These are phyloP conservation scores for Picea sitchensis DNA, from an alignment of 75 land plant species.

Conservation along the genomic window DNA sequence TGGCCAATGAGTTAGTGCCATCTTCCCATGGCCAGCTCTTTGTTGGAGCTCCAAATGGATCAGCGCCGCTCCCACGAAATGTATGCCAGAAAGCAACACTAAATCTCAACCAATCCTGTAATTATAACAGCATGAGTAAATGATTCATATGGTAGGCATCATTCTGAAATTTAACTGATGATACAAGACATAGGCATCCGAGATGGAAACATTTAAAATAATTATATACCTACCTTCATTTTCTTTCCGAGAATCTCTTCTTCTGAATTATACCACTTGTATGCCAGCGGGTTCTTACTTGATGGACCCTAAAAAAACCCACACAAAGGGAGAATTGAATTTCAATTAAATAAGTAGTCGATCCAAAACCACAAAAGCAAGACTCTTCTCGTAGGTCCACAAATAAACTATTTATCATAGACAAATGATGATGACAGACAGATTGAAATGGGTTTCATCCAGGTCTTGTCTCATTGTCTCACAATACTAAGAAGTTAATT, in stretches of 20 bases:
- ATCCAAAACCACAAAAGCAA: background rate
- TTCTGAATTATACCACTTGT: slow-evolving; percentile 90
- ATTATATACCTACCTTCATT: slow-evolving; percentile 57
- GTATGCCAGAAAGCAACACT: slow-evolving; percentile 99
- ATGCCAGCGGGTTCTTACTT: slow-evolving; percentile 84
- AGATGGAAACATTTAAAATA: background rate
- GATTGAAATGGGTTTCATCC: background rate
- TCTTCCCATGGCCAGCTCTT: slow-evolving; percentile 99
- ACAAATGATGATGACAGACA: too few relatives aligned
- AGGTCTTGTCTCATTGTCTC: background rate
- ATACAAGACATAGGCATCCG: background rate
- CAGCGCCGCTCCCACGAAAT: slow-evolving; percentile 93
- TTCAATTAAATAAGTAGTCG: background rate
- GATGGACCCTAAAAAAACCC: slow-evolving; percentile 64
- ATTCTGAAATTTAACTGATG: background rate
- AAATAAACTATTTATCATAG: background rate
- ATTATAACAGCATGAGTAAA: slow-evolving; percentile 4
- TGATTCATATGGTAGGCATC: background rate
- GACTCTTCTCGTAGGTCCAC: background rate
- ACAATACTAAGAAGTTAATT: too few relatives aligned
- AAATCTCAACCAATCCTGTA: slow-evolving; percentile 96
- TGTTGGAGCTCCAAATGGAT: slow-evolving; percentile 91
- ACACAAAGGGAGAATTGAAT: background rate
- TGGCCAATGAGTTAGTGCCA: slow-evolving; percentile 80
- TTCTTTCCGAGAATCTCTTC: slow-evolving; percentile 93